A percentile compares a stretch with the other conserved stretches of the same genome.
Conservation (phyloP, 768 basidiomycete genomes). For the Dendrothele bispora region DNA sequence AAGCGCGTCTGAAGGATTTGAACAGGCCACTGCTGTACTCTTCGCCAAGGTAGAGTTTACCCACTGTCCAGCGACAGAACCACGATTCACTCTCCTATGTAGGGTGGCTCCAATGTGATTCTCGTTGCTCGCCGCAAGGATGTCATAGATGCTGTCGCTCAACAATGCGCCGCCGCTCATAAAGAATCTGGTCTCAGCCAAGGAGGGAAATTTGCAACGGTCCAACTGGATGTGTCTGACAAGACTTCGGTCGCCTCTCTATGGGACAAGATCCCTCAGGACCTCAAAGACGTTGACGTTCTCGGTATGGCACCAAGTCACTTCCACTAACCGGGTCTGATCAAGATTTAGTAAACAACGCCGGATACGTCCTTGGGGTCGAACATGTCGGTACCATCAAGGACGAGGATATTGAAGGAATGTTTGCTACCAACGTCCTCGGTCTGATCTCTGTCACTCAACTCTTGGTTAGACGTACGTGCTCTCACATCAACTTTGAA, state of each 20-base stretch:
- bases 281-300: slow-evolving; percentile 76
- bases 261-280: slow-evolving; percentile 68
- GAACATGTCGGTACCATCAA: slow-evolving; percentile 85
- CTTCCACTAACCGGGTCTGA: slow-evolving; percentile 2
- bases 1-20: background rate
- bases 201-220: slow-evolving; percentile 74
- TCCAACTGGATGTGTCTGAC: slow-evolving; percentile 82
- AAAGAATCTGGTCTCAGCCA: slow-evolving; percentile 67
- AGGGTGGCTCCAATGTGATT: slow-evolving; percentile 89
- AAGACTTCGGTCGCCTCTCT: slow-evolving; percentile 67
- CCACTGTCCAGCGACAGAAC: background rate
- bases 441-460: slow-evolving; percentile 86
- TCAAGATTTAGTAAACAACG: slow-evolving; percentile 51
- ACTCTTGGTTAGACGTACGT: slow-evolving; percentile 58
- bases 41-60: slow-evolving; percentile 73
- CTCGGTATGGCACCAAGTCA: slow-evolving; percentile 56
- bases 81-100: background rate
- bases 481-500: background rate
- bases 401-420: slow-evolving; percentile 75
- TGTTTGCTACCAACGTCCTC: slow-evolving; percentile 82
- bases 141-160: slow-evolving; percentile 66
- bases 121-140: slow-evolving; percentile 80
- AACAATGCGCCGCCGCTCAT: slow-evolving; percentile 67
- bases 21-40: slow-evolving; percentile 80
- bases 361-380: slow-evolving; percentile 87